Percentiles rank a stretch among this genome's conserved stretches.
Conservation (phyloP, 1,284 basidiomycete genomes). For the Cerrena zonata region DNA sequence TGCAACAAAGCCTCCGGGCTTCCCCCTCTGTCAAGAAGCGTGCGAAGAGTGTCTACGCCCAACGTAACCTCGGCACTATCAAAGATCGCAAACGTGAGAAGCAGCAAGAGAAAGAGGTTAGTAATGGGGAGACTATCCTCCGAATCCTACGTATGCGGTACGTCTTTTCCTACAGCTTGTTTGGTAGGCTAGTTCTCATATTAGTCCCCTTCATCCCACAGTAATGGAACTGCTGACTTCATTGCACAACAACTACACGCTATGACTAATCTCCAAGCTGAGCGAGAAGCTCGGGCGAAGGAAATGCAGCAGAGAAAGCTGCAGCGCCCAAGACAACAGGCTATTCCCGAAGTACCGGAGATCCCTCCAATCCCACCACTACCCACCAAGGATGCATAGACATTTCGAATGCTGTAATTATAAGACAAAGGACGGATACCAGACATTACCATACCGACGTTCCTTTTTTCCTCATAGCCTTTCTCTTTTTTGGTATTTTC, state of each 20-base stretch:
- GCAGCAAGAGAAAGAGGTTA: slow-evolving; percentile 67
- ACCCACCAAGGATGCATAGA: slow-evolving; percentile 8
- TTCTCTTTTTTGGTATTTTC: neutral
- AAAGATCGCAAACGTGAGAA: slow-evolving; percentile 92
- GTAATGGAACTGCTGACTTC: slow-evolving; percentile 81
- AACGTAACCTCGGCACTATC: slow-evolving; percentile 93
- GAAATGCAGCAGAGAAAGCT: slow-evolving; percentile 50
- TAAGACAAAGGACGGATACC: neutral
- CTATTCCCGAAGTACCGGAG: slow-evolving; percentile 6
- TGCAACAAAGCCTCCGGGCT: slow-evolving; percentile 74
- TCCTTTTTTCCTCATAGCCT: neutral
- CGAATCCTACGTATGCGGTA: slow-evolving; percentile 90
- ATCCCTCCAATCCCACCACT: slow-evolving; percentile 23
- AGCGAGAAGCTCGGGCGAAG: slow-evolving; percentile 59
- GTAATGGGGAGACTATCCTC: slow-evolving; percentile 84
- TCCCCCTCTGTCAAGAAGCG: slow-evolving; percentile 78
- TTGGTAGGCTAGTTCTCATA: neutral
- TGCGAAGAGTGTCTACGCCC: slow-evolving; percentile 84
- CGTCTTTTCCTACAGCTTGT: slow-evolving; percentile 21
- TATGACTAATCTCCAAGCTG: slow-evolving; percentile 67
- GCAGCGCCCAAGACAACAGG: slow-evolving; percentile 20
- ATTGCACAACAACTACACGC: slow-evolving; percentile 83
- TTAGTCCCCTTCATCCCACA: slow-evolving; percentile 24
- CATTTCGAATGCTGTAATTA: neutral
- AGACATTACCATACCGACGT: neutral